A percentile compares a stretch with the other conserved stretches of the same genome.
These are phyloP conservation scores for Aspergillus fumigatus DNA, from an alignment of 2,329 filamentous ascomycete genomes.

Conservation along the genomic window DNA sequence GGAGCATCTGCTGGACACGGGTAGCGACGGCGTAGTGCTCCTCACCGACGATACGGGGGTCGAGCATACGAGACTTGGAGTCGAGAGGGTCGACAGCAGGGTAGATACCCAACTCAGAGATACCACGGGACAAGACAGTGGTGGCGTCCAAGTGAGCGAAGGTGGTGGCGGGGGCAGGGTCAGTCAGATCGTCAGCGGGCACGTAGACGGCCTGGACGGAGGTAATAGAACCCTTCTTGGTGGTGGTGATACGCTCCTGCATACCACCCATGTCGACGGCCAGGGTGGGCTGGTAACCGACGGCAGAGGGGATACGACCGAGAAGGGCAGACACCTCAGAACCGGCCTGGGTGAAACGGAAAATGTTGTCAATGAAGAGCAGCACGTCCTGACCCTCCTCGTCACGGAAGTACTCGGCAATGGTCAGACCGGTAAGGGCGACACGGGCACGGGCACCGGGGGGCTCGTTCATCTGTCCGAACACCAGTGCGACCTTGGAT, in stretches of 20 bases:
- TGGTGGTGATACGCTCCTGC: constrained; percentile 99
- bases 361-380: constrained; percentile 99
- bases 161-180: constrained; percentile 97
- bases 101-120: constrained; percentile 99
- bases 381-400: constrained; percentile 89
- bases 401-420: constrained; percentile 73
- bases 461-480: constrained; percentile 99
- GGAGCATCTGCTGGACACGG: constrained; percentile 97
- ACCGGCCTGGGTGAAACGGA: constrained; percentile 99
- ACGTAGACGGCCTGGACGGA: constrained; percentile 99
- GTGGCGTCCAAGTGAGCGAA: constrained; percentile 99
- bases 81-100: constrained; percentile 99
- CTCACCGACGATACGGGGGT: constrained; percentile 95
- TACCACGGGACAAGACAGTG: constrained; percentile 99
- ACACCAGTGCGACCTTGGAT: constrained; percentile 98
- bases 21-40: constrained; percentile 96
- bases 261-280: constrained; percentile 98
- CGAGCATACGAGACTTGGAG: constrained; percentile 99
- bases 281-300: constrained; percentile 99
- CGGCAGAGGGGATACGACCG: constrained; percentile 99
- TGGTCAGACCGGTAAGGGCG: constrained; percentile 77
- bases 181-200: constrained; percentile 99
- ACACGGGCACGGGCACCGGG: constrained; percentile 99
- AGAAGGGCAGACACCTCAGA: constrained; percentile 99
- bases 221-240: constrained; percentile 98